phyloP scores from a whole-genome alignment of 345 rosid genomes.

The Anastatica hierochuntica region DNA sequence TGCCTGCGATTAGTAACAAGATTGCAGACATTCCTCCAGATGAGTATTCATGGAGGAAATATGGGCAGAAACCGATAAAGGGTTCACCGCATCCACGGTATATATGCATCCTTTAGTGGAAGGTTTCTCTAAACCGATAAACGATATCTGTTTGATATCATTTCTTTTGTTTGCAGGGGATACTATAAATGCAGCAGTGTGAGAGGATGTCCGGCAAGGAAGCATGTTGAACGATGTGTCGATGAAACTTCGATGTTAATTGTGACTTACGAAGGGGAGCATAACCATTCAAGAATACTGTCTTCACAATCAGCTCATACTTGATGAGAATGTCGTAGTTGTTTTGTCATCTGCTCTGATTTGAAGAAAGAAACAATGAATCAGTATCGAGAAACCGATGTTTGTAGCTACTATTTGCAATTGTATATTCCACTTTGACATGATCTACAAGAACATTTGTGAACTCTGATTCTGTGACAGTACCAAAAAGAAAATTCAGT shows the following conservation, averaged over 20 bases:
- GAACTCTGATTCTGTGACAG: too few species aligned
- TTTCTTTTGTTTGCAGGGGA: slow-evolving; percentile 61
- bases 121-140: too few species aligned
- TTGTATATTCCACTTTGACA: slow-evolving; percentile 20
- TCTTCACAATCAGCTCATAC: slow-evolving; percentile 50
- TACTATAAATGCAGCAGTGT: slow-evolving; percentile 76
- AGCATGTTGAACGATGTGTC: slow-evolving; percentile 72
- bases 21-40: slow-evolving; percentile 85
- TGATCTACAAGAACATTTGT: slow-evolving; percentile 8
- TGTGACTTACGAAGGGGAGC: slow-evolving; percentile 76
- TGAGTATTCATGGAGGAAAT: slow-evolving; percentile 81
- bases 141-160: too few species aligned
- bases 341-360: too few species aligned
- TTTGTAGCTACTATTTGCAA: slow-evolving; percentile 12
- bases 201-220: slow-evolving; percentile 82
- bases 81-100: slow-evolving; percentile 86
- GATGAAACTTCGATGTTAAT: slow-evolving; percentile 71
- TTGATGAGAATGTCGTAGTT: too few species aligned
- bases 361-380: too few species aligned
- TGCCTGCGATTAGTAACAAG: slow-evolving; percentile 81
- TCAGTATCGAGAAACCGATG: not conserved
- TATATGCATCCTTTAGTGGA: too few species aligned
- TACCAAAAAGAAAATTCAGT: too few species aligned
- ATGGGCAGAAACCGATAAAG: slow-evolving; percentile 80
- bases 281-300: slow-evolving; percentile 52